Evolutionary conservation across 78 protist species (phyloP).

Genomic region (Dictyostelium citrinum): DNA sequence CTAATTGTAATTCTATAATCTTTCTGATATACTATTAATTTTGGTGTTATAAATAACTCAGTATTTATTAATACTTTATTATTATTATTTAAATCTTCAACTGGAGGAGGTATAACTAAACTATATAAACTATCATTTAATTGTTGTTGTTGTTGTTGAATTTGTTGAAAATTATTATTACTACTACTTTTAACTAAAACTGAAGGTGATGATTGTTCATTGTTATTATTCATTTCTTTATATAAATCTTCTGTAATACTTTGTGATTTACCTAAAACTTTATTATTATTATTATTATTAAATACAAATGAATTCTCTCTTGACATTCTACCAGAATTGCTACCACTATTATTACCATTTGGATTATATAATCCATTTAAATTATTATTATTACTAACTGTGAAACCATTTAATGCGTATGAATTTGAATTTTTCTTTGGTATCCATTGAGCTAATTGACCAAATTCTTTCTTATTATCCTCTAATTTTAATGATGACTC

Average conservation of each 20-base stretch:
- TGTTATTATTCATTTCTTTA: not conserved
- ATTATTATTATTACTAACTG: not conserved
- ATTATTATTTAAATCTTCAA: not conserved
- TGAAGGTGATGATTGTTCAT: not conserved
- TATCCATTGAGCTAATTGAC: constrained; percentile 16
- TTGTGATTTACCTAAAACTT: not conserved
- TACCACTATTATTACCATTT: not conserved
- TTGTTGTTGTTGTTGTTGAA: not conserved
- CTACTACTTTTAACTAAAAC: not conserved
- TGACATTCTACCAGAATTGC: not conserved
- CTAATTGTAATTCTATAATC: not conserved
- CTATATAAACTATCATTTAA: not conserved
- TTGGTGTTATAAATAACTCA: constrained; percentile 22
- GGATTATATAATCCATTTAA: constrained; percentile 9
- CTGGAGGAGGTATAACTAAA: not conserved
- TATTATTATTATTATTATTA: not conserved
- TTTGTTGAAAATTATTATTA: not conserved
- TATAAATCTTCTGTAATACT: not conserved
- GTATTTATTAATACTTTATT: not conserved
- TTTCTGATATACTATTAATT: constrained; percentile 26
- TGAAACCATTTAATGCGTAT: constrained; percentile 43
- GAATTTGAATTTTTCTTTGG: not conserved
- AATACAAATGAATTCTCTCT: constrained; percentile 33
- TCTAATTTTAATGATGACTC: not conserved
- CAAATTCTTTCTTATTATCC: constrained; percentile 22